Evolutionary conservation across 2,329 filamentous ascomycete species (phyloP).

Genomic region (Alternaria conjuncta): DNA sequence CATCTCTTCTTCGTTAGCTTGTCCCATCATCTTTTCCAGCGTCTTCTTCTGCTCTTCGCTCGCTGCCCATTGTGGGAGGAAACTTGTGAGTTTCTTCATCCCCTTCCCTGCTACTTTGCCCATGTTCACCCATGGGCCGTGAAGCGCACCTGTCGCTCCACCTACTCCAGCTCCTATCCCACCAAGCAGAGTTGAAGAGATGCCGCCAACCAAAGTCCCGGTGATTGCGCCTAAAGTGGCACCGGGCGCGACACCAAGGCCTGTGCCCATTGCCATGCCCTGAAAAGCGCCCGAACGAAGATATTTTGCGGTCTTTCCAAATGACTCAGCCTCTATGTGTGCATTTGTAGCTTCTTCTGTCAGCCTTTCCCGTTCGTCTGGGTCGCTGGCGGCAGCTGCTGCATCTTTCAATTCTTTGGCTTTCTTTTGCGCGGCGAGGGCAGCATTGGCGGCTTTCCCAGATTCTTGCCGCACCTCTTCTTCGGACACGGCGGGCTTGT

Average conservation of each 20-base stretch:
- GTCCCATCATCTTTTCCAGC: constrained; percentile 28
- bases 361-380: constrained; percentile 28
- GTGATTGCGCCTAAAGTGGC: constrained; percentile 27
- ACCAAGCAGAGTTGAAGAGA: constrained; percentile 25
- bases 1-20: constrained; percentile 23
- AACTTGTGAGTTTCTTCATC: constrained; percentile 22
- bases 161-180: constrained; percentile 27
- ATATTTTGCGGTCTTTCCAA: constrained; percentile 35
- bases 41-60: constrained; percentile 26
- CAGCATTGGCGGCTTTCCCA: constrained; percentile 24
- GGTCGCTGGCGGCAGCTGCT: constrained; percentile 21
- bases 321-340: constrained; percentile 30
- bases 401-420: constrained; percentile 27
- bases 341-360: constrained; percentile 29
- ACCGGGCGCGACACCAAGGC: constrained; percentile 28
- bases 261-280: constrained; percentile 30
- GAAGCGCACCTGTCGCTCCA: constrained; percentile 23
- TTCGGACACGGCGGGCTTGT: constrained; percentile 20
- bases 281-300: constrained; percentile 31
- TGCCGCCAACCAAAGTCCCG: constrained; percentile 27
- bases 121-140: constrained; percentile 22
- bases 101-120: constrained; percentile 23
- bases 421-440: constrained; percentile 24
- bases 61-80: constrained; percentile 22
- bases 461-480: constrained; percentile 27